Evolutionary conservation across 1,284 basidiomycete genomes (phyloP).

Genomic region (Puccinia sorghi): DNA sequence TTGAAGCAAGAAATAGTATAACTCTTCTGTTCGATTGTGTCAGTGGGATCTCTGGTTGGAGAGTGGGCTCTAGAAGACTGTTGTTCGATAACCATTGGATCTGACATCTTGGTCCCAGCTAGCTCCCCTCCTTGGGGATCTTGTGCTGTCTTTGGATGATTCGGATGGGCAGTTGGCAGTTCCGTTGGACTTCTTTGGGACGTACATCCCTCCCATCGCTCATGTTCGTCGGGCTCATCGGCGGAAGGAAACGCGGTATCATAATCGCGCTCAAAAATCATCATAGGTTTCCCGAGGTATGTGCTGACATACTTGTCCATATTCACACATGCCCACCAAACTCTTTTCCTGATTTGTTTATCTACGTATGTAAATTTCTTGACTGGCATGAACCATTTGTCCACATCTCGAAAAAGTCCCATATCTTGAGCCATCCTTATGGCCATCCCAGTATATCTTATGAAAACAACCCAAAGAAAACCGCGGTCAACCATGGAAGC

Average conservation of each 20-base stretch:
- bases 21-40: conserved; percentile 61
- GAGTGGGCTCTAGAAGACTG: conserved; percentile 58
- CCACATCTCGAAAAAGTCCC: conserved; percentile 77
- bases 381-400: conserved; percentile 68
- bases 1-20: conserved; percentile 73
- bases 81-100: conserved; percentile 53
- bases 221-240: conserved; percentile 63
- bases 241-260: conserved; percentile 71
- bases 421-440: conserved; percentile 74
- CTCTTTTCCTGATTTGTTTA: conserved; percentile 71
- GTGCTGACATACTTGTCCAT: conserved; percentile 70
- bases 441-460: conserved; percentile 52
- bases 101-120: neutral
- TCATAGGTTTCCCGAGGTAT: conserved; percentile 76
- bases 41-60: conserved; percentile 56
- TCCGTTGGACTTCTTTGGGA: conserved; percentile 54
- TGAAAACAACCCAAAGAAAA: neutral
- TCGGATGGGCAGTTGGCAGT: conserved; percentile 48
- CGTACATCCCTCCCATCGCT: conserved; percentile 55
- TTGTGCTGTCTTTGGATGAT: conserved; percentile 51
- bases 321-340: conserved; percentile 77
- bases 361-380: conserved; percentile 68
- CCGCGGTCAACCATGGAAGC: neutral
- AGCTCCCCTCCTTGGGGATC: neutral
- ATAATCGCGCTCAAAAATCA: conserved; percentile 76